Percentiles rank a stretch among this genome's conserved stretches.
phyloP scores from a whole-genome alignment of 2,329 filamentous ascomycete species.

The Fusarium sacchari region DNA sequence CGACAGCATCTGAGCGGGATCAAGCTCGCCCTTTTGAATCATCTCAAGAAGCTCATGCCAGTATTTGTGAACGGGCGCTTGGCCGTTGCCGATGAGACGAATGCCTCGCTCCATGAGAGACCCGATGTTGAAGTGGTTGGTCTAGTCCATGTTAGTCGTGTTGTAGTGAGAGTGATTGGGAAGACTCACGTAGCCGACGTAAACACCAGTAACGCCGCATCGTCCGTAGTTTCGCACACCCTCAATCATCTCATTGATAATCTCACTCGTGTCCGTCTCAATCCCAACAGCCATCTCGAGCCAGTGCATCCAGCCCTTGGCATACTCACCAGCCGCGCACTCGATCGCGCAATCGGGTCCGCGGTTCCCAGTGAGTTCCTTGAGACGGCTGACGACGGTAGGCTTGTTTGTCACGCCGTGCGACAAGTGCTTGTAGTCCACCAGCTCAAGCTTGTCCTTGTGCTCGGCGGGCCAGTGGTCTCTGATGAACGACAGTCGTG shows the following conservation, averaged over 20 bases:
- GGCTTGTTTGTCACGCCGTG: slow-evolving; percentile 65
- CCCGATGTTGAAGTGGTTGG: slow-evolving; percentile 75
- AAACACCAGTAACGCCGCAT: slow-evolving; percentile 79
- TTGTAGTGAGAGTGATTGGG: no score
- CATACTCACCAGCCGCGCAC: slow-evolving; percentile 69
- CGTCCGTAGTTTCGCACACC: slow-evolving; percentile 77
- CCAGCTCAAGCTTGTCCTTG: slow-evolving; percentile 66
- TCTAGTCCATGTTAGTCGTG: slow-evolving; percentile 27
- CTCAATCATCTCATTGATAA: slow-evolving; percentile 82
- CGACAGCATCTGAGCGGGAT: slow-evolving; percentile 82
- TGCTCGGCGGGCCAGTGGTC: slow-evolving; percentile 64
- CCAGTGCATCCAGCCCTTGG: slow-evolving; percentile 70
- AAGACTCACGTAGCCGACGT: slow-evolving; percentile 65
- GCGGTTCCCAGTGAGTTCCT: slow-evolving; percentile 76
- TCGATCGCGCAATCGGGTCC: slow-evolving; percentile 82
- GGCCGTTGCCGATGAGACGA: slow-evolving; percentile 75
- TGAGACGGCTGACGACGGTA: slow-evolving; percentile 76
- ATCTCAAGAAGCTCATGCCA: slow-evolving; percentile 79
- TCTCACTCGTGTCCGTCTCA: slow-evolving; percentile 87
- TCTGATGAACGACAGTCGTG: slow-evolving; percentile 75
- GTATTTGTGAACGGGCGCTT: slow-evolving; percentile 82
- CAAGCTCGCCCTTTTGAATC: slow-evolving; percentile 74
- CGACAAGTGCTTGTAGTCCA: slow-evolving; percentile 73
- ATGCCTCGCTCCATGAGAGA: slow-evolving; percentile 89
- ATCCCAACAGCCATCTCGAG: slow-evolving; percentile 69